Percentiles rank a stretch among this genome's conserved stretches.
These are phyloP conservation scores for Myxozyma lipomycoides DNA, from an alignment of 805 yeast species.

Conservation along the genomic window DNA sequence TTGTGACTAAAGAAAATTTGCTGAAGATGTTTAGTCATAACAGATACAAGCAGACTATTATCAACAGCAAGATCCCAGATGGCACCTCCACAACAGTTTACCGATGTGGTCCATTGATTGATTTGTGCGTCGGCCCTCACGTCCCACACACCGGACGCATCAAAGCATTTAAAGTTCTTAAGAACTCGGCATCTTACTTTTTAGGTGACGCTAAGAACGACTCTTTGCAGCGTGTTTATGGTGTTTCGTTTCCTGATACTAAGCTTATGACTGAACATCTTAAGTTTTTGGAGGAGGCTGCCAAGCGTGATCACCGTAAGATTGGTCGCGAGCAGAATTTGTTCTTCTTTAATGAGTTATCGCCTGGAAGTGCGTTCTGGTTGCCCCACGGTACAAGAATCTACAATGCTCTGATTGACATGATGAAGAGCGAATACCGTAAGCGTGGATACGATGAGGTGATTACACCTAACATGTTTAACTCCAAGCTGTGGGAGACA, in stretches of 20 bases:
- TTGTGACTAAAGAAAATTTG: conserved; percentile 84
- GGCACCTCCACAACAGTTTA: conserved; percentile 94
- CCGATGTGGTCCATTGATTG: conserved; percentile 96
- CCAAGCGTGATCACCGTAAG: conserved; percentile 86
- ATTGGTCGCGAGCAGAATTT: conserved; percentile 96
- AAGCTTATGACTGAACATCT: conserved; percentile 91
- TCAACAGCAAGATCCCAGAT: conserved; percentile 86
- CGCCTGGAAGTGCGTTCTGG: conserved; percentile 99
- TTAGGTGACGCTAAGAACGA: conserved; percentile 90
- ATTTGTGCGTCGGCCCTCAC: conserved; percentile 96
- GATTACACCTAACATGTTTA: conserved; percentile 98
- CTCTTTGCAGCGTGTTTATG: conserved; percentile 94
- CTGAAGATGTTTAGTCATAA: conserved; percentile 92
- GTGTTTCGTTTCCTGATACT: conserved; percentile 98
- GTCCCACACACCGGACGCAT: conserved; percentile 96
- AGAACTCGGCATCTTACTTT: conserved; percentile 95
- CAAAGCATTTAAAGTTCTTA: conserved; percentile 87
- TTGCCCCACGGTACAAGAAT: conserved; percentile 98
- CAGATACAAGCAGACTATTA: conserved; percentile 88
- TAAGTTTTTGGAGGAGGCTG: conserved; percentile 93
- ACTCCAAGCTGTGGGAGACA: conserved; percentile 95
- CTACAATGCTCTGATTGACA: conserved; percentile 77
- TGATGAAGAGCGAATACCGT: conserved; percentile 79
- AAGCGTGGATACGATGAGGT: conserved; percentile 97
- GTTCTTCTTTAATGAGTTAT: conserved; percentile 90